Evolutionary conservation across 1,284 basidiomycete species (phyloP).

Genomic region (Rhodotorula sp.): DNA sequence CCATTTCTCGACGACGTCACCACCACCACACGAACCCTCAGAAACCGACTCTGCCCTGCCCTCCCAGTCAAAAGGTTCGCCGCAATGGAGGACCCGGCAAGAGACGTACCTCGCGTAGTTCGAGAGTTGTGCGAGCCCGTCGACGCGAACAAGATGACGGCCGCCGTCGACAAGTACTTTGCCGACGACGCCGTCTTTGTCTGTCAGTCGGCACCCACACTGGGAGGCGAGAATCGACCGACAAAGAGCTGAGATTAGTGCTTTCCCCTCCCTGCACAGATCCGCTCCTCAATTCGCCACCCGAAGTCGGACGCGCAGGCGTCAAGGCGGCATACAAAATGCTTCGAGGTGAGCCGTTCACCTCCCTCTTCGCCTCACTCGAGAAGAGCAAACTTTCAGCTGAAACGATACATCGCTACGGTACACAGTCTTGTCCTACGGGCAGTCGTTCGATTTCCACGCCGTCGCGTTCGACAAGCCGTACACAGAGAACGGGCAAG

Average conservation of each 20-base stretch:
- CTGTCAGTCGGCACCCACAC: not conserved
- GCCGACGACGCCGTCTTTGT: conserved; percentile 16
- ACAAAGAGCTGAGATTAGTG: not conserved
- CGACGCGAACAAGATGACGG: conserved; percentile 11
- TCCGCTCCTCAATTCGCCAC: conserved; percentile 34
- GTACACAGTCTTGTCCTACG: conserved; percentile 20
- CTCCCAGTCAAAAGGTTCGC: not conserved
- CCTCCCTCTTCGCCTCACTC: too few species aligned
- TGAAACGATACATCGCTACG: too few species aligned
- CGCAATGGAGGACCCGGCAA: conserved; percentile 23
- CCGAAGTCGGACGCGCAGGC: conserved; percentile 16
- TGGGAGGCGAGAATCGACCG: not conserved
- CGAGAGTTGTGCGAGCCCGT: conserved; percentile 18
- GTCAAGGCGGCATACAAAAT: conserved; percentile 38
- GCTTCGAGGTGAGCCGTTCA: conserved; percentile 18
- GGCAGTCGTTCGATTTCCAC: conserved; percentile 32
- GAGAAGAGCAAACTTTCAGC: not conserved
- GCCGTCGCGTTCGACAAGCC: conserved; percentile 24
- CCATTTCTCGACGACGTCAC: not conserved
- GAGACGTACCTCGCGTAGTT: conserved; percentile 30
- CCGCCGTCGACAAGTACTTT: conserved; percentile 35
- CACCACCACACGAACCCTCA: not conserved
- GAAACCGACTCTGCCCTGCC: not conserved
- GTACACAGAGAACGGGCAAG: conserved; percentile 16
- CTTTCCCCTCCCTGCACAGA: not conserved